Evolutionary conservation across 257 asterid genomes (phyloP).

Genomic region (Parsonsia alboflavescens): DNA sequence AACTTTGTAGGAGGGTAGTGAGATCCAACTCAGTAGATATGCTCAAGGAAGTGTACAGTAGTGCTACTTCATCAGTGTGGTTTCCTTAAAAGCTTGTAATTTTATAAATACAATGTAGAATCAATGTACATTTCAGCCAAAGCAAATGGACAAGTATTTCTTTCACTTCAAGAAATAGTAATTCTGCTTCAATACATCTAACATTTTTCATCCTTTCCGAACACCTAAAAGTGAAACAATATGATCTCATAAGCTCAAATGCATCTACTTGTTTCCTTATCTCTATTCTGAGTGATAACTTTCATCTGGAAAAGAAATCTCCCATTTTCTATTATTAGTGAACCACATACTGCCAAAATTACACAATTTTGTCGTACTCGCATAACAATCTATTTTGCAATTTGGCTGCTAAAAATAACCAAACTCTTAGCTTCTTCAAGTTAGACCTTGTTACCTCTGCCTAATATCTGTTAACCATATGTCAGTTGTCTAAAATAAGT

Average conservation of each 20-base stretch:
- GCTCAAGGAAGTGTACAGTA: background rate
- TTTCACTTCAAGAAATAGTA: background rate
- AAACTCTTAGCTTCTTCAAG: background rate
- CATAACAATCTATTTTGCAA: background rate
- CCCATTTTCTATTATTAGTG: too few species aligned
- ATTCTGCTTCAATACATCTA: background rate
- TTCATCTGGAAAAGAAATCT: too few species aligned
- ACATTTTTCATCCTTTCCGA: background rate
- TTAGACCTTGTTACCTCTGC: background rate
- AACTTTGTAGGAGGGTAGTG: constrained; percentile 28
- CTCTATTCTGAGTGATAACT: background rate
- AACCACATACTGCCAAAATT: background rate
- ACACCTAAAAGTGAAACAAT: background rate
- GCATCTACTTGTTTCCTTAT: too few species aligned
- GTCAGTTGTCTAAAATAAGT: background rate
- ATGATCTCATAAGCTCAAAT: background rate
- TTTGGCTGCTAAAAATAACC: background rate
- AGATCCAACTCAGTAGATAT: constrained; percentile 10
- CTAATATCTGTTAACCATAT: background rate
- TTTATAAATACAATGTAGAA: background rate
- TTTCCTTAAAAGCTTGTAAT: background rate
- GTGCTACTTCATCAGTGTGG: background rate
- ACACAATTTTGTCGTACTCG: too few species aligned
- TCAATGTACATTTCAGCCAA: background rate
- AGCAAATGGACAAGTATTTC: background rate